Evolutionary conservation across 106 monocot genomes (phyloP).

Genomic region (Apostasia shenzhenica): DNA sequence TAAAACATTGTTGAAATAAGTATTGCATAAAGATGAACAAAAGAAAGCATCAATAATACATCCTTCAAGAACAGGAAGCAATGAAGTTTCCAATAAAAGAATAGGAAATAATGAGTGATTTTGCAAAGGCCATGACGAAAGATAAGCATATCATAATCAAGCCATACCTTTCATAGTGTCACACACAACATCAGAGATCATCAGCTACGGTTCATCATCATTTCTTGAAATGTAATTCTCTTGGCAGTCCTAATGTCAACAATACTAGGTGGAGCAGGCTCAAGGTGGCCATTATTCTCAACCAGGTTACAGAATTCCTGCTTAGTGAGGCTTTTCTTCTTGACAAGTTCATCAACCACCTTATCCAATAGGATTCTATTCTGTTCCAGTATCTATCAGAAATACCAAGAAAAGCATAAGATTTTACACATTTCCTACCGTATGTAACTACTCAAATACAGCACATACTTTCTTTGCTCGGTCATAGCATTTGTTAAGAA

Average conservation of each 20-base stretch:
- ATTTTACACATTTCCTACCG: background rate
- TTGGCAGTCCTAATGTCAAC: slow-evolving; percentile 59
- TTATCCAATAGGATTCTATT: slow-evolving; percentile 55
- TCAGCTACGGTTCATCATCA: slow-evolving; percentile 46
- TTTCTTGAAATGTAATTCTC: slow-evolving; percentile 43
- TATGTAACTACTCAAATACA: background rate
- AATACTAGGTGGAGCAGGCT: slow-evolving; percentile 41
- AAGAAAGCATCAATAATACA: no score
- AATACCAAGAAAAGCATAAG: background rate
- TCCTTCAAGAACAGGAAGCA: no score
- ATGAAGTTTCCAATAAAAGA: no score
- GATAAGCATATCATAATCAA: no score
- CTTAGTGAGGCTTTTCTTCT: slow-evolving; percentile 80
- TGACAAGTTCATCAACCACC: slow-evolving; percentile 49
- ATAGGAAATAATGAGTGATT: no score
- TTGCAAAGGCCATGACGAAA: no score
- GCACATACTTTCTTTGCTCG: slow-evolving; percentile 53
- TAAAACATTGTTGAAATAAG: no score
- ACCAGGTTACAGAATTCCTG: slow-evolving; percentile 63
- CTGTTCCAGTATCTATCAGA: slow-evolving; percentile 53
- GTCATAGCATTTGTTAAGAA: slow-evolving; percentile 75
- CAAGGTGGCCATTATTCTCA: slow-evolving; percentile 55
- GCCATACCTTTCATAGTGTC: background rate
- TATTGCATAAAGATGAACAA: no score
- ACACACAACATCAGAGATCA: background rate